These are phyloP conservation scores for Calamus simplicifolius DNA, from an alignment of 176 grass and related monocot species.

Conservation along the genomic window DNA sequence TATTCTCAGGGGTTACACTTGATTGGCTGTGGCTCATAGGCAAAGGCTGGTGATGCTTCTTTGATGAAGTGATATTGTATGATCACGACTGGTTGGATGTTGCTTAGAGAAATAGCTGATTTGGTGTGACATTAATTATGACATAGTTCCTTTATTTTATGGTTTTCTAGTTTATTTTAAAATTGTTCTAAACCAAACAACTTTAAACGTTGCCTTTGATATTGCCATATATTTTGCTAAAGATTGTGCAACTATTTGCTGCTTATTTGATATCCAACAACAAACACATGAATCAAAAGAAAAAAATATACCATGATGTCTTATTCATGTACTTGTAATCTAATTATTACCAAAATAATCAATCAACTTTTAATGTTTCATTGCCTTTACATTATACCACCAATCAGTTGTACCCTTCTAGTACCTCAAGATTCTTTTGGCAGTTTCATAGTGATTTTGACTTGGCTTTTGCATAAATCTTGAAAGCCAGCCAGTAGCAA, in stretches of 20 bases:
- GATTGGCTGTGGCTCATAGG: constrained; percentile 70
- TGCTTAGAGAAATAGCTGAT: not conserved
- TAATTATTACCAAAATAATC: not conserved
- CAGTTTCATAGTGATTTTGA: not conserved
- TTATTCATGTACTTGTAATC: constrained; percentile 1
- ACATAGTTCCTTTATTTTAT: not conserved
- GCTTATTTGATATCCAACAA: constrained; percentile 15
- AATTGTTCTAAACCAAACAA: constrained; percentile 11
- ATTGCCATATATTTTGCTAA: constrained; percentile 5
- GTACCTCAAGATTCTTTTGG: constrained; percentile 1
- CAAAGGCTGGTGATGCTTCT: constrained; percentile 53
- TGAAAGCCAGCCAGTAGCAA: no score
- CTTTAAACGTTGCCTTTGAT: not conserved
- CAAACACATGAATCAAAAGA: not conserved
- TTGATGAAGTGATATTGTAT: no score
- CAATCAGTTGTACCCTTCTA: not conserved
- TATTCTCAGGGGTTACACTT: constrained; percentile 35
- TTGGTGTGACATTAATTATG: constrained; percentile 2
- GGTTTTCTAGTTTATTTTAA: not conserved
- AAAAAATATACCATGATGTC: constrained; percentile 1
- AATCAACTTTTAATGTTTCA: not conserved
- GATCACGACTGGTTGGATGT: not conserved
- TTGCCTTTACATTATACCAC: not conserved
- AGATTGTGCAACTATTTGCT: not conserved
- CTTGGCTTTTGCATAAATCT: not conserved